Evolutionary conservation across 331 rosid species (phyloP).

Genomic region (Rhamnella rubrinervis): DNA sequence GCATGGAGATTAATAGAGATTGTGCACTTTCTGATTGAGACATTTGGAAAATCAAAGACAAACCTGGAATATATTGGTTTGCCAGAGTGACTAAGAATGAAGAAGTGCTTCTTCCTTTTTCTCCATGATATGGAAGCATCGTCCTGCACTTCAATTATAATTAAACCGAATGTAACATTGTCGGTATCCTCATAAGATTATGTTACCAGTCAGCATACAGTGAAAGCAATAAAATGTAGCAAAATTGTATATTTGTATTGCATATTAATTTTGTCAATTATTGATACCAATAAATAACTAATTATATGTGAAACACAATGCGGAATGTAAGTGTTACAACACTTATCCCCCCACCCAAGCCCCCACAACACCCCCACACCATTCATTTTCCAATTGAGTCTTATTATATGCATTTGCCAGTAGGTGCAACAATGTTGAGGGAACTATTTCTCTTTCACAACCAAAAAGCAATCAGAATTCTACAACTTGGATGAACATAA

Average conservation of each 20-base stretch:
- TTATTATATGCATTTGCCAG: neutral
- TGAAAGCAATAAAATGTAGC: neutral
- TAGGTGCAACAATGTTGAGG: neutral
- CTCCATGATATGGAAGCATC: slow-evolving; percentile 97
- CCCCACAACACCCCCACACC: neutral
- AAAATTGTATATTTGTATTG: neutral
- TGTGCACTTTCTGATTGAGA: slow-evolving; percentile 15
- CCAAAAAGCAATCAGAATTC: too few species aligned
- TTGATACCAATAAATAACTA: neutral
- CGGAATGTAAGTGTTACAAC: neutral
- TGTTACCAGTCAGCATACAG: neutral
- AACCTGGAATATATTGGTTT: slow-evolving; percentile 95
- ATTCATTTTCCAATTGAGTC: neutral
- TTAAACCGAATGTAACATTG: slow-evolving; percentile 39
- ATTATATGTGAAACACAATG: neutral
- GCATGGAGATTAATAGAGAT: neutral
- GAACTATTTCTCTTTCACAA: neutral
- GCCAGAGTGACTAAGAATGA: slow-evolving; percentile 84
- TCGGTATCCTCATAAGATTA: slow-evolving; percentile 23
- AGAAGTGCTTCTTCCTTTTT: slow-evolving; percentile 90
- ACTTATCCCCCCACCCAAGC: too few species aligned
- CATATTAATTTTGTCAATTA: neutral
- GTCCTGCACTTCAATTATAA: slow-evolving; percentile 77
- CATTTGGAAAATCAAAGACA: slow-evolving; percentile 14
- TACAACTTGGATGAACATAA: too few species aligned